Conservation (phyloP, 352 stramenopile genomes). For the Peronosclerospora sorghi region DNA sequence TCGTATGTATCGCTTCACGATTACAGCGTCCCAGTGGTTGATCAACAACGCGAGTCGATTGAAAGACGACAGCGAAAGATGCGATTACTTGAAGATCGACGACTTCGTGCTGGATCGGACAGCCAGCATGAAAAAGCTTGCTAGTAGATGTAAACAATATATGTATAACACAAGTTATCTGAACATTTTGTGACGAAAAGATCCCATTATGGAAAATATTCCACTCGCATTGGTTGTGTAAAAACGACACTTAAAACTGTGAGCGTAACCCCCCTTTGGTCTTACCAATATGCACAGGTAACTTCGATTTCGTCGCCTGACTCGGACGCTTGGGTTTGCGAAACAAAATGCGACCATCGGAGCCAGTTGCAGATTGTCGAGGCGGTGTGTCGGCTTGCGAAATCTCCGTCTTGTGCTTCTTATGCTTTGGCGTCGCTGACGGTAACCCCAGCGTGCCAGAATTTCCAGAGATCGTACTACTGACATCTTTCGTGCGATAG, state of each 20-base stretch:
- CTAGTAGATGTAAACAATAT: constrained; percentile 4
- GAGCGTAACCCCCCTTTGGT: constrained; percentile 69
- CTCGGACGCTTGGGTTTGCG: constrained; percentile 36
- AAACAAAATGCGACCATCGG: constrained; percentile 58
- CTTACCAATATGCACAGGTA: constrained; percentile 76
- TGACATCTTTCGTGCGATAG: constrained; percentile 64
- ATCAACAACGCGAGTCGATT: constrained; percentile 66
- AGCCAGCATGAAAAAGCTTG: constrained; percentile 18
- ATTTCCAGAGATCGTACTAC: constrained; percentile 43
- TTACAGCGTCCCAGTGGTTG: constrained; percentile 67
- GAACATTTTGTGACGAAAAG: constrained; percentile 27
- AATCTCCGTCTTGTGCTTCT: constrained; percentile 15
- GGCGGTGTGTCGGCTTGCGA: constrained; percentile 11
- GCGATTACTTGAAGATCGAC: constrained; percentile 50
- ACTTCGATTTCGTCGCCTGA: constrained; percentile 23
- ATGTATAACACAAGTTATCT: constrained; percentile 16
- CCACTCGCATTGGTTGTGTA: background rate
- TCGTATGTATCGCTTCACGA: constrained; percentile 76
- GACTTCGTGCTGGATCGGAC: constrained; percentile 29
- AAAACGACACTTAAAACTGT: constrained; percentile 41
- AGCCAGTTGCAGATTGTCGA: constrained; percentile 10
- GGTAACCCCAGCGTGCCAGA: constrained; percentile 54
- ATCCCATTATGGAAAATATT: background rate
- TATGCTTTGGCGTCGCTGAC: constrained; percentile 2
- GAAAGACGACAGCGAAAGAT: constrained; percentile 66